A percentile compares a stretch with the other conserved stretches of the same genome.
phyloP scores from a whole-genome alignment of 169 alveolate genomes.

The Plasmodium sp. region DNA sequence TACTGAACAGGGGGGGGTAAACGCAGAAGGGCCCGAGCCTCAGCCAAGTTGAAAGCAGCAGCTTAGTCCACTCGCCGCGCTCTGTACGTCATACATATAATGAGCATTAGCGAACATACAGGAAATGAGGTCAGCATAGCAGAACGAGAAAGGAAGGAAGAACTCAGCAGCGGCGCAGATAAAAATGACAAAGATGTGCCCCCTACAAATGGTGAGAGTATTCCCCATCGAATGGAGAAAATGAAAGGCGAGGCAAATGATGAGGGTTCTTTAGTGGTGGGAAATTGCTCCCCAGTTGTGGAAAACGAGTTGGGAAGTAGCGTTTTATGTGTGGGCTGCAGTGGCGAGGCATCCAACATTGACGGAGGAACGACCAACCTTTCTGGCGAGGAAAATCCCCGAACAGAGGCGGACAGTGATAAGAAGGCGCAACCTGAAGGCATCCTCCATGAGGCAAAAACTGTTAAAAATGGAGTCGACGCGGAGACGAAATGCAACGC shows the following conservation, averaged over 20 bases:
- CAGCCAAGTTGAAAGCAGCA: background rate
- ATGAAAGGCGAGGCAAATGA: background rate
- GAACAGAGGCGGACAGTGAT: background rate
- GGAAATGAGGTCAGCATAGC: slow-evolving; percentile 38
- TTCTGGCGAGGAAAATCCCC: background rate
- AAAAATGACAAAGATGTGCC: background rate
- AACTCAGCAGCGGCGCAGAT: background rate
- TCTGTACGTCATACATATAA: slow-evolving; percentile 8
- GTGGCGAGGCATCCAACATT: background rate
- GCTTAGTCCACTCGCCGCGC: background rate
- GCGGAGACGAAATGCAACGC: background rate
- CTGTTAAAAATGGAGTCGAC: background rate
- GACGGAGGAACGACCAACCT: background rate
- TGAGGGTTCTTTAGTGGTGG: background rate
- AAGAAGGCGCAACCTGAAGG: background rate
- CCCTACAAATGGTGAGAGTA: background rate
- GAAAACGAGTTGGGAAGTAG: background rate
- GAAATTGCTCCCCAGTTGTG: background rate
- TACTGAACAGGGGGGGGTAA: background rate
- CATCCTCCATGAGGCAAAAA: background rate
- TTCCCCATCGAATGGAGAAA: background rate
- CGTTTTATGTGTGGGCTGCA: background rate
- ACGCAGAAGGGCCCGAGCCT: background rate
- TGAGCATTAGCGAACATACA: slow-evolving; percentile 41
- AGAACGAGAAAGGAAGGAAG: slow-evolving; percentile 8